These are phyloP conservation scores for Ceratobasidium theobromae DNA, from an alignment of 1,284 basidiomycete species.

Conservation along the genomic window DNA sequence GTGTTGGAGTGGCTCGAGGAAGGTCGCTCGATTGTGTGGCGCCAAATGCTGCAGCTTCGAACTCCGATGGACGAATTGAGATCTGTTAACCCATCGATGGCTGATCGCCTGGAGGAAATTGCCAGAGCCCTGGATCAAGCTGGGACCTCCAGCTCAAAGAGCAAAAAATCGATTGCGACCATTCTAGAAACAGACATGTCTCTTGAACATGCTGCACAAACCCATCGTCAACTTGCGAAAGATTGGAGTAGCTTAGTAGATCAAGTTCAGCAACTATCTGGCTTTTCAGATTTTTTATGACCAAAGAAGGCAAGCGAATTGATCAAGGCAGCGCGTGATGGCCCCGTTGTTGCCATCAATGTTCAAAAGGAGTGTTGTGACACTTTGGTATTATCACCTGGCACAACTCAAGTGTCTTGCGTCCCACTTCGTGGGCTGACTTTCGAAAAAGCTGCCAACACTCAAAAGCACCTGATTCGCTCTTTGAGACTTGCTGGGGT, in stretches of 20 bases:
- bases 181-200: not conserved
- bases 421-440: not conserved
- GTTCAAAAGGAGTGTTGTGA: constrained; percentile 5
- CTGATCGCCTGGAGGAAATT: not conserved
- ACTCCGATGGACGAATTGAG: constrained; percentile 41
- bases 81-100: not conserved
- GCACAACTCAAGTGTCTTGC: not conserved
- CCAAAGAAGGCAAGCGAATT: not conserved
- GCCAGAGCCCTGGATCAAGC: constrained; percentile 37
- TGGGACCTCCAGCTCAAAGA: no score
- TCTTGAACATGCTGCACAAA: not conserved
- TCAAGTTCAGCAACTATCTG: not conserved
- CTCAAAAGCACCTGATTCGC: not conserved
- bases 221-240: not conserved
- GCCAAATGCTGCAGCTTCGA: constrained; percentile 41
- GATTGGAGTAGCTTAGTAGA: not conserved
- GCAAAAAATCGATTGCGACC: not conserved
- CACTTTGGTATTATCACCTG: not conserved
- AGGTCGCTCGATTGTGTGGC: constrained; percentile 43
- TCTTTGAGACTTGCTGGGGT: not conserved
- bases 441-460: not conserved
- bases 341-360: not conserved
- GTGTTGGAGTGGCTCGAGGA: constrained; percentile 41
- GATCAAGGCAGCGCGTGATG: not conserved
- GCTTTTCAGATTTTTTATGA: not conserved